These are phyloP conservation scores for Vitis amurensis DNA, from an alignment of 164 flowering plant genomes.

Conservation along the genomic window DNA sequence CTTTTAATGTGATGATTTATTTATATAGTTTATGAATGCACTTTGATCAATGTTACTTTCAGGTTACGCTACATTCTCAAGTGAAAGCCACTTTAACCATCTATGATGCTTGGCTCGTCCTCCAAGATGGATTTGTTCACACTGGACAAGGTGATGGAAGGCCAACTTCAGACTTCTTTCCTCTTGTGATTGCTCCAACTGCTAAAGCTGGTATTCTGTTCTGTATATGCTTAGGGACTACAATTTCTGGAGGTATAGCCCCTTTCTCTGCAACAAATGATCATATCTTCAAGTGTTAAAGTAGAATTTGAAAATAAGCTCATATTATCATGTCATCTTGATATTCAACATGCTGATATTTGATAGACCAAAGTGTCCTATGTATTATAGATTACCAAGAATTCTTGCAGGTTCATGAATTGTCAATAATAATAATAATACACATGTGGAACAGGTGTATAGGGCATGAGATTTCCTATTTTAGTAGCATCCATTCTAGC, in stretches of 20 bases:
- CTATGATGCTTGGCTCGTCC: slow-evolving; percentile 94
- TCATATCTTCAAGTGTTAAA: too few relatives aligned
- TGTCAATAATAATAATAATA: too few relatives aligned
- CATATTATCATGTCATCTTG: too few relatives aligned
- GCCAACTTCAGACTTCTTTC: slow-evolving; percentile 77
- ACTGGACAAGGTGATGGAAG: slow-evolving; percentile 63
- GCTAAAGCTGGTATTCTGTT: slow-evolving; percentile 85
- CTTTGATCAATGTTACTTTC: slow-evolving; percentile 12
- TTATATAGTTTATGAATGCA: not conserved
- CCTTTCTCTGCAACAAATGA: not conserved
- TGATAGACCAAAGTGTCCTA: too few relatives aligned
- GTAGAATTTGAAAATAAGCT: too few relatives aligned
- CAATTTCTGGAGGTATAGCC: slow-evolving; percentile 45
- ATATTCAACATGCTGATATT: too few relatives aligned
- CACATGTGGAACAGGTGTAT: too few relatives aligned
- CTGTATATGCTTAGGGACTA: slow-evolving; percentile 56
- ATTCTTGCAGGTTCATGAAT: too few relatives aligned
- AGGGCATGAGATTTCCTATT: too few relatives aligned
- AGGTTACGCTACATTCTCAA: slow-evolving; percentile 91
- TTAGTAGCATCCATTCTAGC: too few relatives aligned
- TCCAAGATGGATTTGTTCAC: slow-evolving; percentile 92
- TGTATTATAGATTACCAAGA: too few relatives aligned
- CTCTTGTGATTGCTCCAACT: slow-evolving; percentile 71
- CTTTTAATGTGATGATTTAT: not conserved
- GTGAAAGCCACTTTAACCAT: slow-evolving; percentile 82